These are phyloP conservation scores for Bryoglossum gracile DNA, from an alignment of 495 filamentous ascomycete species.

Conservation along the genomic window DNA sequence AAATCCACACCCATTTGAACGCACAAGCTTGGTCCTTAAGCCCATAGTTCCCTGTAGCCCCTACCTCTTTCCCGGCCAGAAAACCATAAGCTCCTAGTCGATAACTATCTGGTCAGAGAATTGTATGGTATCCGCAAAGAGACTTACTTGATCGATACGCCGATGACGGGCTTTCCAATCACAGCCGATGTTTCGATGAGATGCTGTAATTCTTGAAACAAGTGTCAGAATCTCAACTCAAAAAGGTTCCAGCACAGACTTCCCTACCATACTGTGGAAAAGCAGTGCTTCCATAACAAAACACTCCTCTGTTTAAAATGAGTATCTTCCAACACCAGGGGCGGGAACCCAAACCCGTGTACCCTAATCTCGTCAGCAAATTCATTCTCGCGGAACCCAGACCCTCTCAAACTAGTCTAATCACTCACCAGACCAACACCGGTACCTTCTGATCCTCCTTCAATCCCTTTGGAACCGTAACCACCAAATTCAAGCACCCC, in stretches of 20 bases:
- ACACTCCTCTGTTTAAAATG: slow-evolving; percentile 3
- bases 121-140: neutral
- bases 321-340: neutral
- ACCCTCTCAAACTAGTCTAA: neutral
- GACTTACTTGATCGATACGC: slow-evolving; percentile 18
- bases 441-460: slow-evolving; percentile 1
- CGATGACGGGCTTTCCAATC: slow-evolving; percentile 15
- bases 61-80: slow-evolving; percentile 5
- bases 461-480: slow-evolving; percentile 5
- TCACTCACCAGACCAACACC: slow-evolving; percentile 10
- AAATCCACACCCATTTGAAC: slow-evolving; percentile 11
- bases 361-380: slow-evolving; percentile 8
- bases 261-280: slow-evolving; percentile 18
- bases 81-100: slow-evolving; percentile 16
- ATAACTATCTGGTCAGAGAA: slow-evolving; percentile 4
- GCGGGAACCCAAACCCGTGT: slow-evolving; percentile 11
- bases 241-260: neutral
- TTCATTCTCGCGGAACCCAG: neutral
- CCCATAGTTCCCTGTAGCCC: slow-evolving; percentile 6
- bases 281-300: slow-evolving; percentile 7
- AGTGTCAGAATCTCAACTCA: neutral
- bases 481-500: slow-evolving; percentile 15
- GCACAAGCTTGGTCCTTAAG: slow-evolving; percentile 18
- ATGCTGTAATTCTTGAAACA: slow-evolving; percentile 2
- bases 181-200: slow-evolving; percentile 3